Base-by-base conservation (phyloP, 2,329 filamentous ascomycete genomes). In the Delphinella strobiligena region DNA sequence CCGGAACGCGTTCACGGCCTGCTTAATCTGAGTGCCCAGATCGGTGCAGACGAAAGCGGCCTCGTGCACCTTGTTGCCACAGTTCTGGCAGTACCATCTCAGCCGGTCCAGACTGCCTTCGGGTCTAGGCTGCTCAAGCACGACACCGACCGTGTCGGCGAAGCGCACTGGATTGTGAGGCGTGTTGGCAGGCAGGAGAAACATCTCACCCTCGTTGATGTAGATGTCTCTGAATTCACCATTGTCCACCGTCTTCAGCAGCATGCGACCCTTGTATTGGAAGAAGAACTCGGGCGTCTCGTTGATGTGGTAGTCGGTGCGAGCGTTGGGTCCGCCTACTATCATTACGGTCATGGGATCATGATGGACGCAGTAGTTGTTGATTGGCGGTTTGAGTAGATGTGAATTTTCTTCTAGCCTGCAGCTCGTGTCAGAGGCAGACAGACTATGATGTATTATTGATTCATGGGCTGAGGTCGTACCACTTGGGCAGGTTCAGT, bases 221-320 rank as follows among this genome's bases (percentile, higher is more conserved):
- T 87, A 71, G 47, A 96, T 76, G 62, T 96, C 89, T 49, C 78
- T 74, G 63, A 93, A 93, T 8, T 18, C 31, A 58, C 70, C 60
- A 42, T 69, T 61, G 55, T 95, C 86, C 47, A 95, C 83, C 12
- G 91, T 82, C 59, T 93, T 93, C 51, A 98, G 80, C 42, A 91
- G 71, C 89, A 96, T 95, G 49, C 81, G 79, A 49, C 91, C 91
- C 53, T 80, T 79, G 73, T 94, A 78, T 63, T 96, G 89, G 72
- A 91, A 96, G 76, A 96, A 98, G 80, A 88, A 96, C 62, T 96
- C 91, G 10, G 91, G 79, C 0, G 89, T 96, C 53, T 78, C 69
- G 71, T 96, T 96, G 74, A 96, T 89, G 72, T 96, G 91, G 70
- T 95, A 98, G 70, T 96, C 91, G 41, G 88, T 95, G 48, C 91